These are phyloP conservation scores for Harrya chromipes DNA, from an alignment of 768 basidiomycete genomes.

Conservation along the genomic window DNA sequence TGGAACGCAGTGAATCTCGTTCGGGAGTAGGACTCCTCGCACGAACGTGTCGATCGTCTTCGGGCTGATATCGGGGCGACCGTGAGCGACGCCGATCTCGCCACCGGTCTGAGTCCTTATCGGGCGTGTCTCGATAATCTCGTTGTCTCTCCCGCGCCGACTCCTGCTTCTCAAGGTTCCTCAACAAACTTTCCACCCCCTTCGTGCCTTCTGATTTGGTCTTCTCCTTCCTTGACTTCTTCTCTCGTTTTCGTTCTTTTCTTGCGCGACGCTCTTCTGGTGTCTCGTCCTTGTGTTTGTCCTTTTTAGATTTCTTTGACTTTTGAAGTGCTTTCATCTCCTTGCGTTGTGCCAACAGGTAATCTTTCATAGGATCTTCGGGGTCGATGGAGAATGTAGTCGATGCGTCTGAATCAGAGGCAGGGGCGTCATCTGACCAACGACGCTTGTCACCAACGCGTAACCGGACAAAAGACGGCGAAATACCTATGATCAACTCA, in stretches of 20 bases:
- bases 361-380: slow-evolving; percentile 98
- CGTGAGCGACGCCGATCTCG: slow-evolving; percentile 13
- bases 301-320: slow-evolving; percentile 57
- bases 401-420: slow-evolving; percentile 64
- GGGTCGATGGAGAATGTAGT: slow-evolving; percentile 76
- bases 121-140: slow-evolving; percentile 9
- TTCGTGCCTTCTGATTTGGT: slow-evolving; percentile 58
- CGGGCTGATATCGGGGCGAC: slow-evolving; percentile 10
- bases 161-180: slow-evolving; percentile 34
- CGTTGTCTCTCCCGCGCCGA: slow-evolving; percentile 21
- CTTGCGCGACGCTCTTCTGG: slow-evolving; percentile 73
- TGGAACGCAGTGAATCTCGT: slow-evolving; percentile 5
- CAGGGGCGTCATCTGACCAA: slow-evolving; percentile 46
- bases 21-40: slow-evolving; percentile 20
- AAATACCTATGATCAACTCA: slow-evolving; percentile 58
- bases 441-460: slow-evolving; percentile 4
- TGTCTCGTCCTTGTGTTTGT: slow-evolving; percentile 71
- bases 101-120: slow-evolving; percentile 11
- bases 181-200: slow-evolving; percentile 67
- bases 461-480: neutral
- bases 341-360: slow-evolving; percentile 69
- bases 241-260: slow-evolving; percentile 73
- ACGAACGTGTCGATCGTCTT: slow-evolving; percentile 9
- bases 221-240: slow-evolving; percentile 51
- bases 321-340: slow-evolving; percentile 67